Percentiles rank a stretch among this genome's conserved stretches.
Evolutionary conservation across 768 basidiomycete genomes (phyloP).

Genomic region (Plicaturopsis crispa): DNA sequence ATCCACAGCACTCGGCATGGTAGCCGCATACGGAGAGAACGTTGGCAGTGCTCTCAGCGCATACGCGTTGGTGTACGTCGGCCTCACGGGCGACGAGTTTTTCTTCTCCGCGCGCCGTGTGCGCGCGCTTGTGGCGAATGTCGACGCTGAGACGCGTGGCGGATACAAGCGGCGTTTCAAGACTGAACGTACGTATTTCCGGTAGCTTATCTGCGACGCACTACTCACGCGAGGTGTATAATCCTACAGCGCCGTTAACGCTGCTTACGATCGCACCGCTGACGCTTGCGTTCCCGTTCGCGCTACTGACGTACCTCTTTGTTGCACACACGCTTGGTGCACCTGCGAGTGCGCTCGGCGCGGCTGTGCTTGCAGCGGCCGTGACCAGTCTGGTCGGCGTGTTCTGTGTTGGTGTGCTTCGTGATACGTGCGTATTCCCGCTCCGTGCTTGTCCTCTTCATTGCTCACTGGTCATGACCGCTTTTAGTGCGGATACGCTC

Average conservation of each 20-base stretch:
- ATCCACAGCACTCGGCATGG: constrained; percentile 25
- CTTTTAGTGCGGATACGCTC: constrained; percentile 48
- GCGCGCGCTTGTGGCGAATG: constrained; percentile 44
- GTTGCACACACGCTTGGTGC: constrained; percentile 74
- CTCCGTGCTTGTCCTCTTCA: too few species aligned
- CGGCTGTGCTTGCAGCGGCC: constrained; percentile 68
- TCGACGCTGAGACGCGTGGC: constrained; percentile 36
- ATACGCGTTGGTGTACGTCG: constrained; percentile 62
- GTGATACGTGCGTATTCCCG: constrained; percentile 57
- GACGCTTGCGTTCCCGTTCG: constrained; percentile 75
- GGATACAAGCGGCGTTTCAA: constrained; percentile 40
- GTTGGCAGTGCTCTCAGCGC: constrained; percentile 47
- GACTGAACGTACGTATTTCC: constrained; percentile 44
- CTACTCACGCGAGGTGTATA: constrained; percentile 1
- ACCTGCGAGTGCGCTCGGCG: constrained; percentile 67
- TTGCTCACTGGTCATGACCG: not conserved
- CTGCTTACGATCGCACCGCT: constrained; percentile 73
- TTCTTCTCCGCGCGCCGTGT: constrained; percentile 46
- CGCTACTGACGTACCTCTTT: constrained; percentile 78
- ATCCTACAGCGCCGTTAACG: constrained; percentile 47
- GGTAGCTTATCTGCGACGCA: not conserved
- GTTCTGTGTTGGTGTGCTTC: constrained; percentile 77
- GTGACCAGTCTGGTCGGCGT: constrained; percentile 76
- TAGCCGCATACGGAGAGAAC: constrained; percentile 35
- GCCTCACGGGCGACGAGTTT: constrained; percentile 69